Percentiles rank a stretch among this genome's conserved stretches.
Conservation (phyloP, 139 green algal species). For the Coccomyxa sp. region DNA sequence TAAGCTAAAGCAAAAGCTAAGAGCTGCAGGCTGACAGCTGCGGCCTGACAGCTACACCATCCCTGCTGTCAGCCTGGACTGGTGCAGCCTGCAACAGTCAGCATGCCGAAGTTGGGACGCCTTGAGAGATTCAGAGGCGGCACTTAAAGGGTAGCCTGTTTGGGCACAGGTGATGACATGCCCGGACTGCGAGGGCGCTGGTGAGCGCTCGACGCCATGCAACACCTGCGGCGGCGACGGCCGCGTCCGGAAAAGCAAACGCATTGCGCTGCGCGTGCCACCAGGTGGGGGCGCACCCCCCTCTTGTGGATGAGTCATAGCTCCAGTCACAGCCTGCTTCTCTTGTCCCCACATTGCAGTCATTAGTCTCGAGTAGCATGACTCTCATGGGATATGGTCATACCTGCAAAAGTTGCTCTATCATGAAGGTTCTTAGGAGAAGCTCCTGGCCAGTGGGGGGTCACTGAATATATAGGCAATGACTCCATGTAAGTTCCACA, state of each 20-base stretch:
- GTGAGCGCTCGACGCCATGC: conserved; percentile 78
- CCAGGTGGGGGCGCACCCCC: conserved; percentile 42
- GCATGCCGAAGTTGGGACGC: too few relatives aligned
- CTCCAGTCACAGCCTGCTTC: not conserved
- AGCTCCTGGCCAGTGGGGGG: not conserved
- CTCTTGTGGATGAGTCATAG: not conserved
- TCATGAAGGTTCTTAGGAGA: not conserved
- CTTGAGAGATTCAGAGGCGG: not conserved
- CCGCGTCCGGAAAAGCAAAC: conserved; percentile 79
- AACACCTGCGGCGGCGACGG: conserved; percentile 86
- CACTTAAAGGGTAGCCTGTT: not conserved
- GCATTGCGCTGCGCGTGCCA: conserved; percentile 82
- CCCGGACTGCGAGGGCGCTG: conserved; percentile 68
- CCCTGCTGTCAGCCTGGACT: too few relatives aligned
- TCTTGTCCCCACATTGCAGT: not conserved
- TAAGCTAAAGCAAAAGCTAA: too few relatives aligned
- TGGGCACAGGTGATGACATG: conserved; percentile 64
- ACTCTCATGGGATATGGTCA: too few relatives aligned
- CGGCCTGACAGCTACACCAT: too few relatives aligned
- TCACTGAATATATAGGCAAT: not conserved
- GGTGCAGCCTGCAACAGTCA: too few relatives aligned
- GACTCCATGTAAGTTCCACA: not conserved
- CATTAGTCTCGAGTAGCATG: not conserved
- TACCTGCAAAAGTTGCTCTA: too few relatives aligned
- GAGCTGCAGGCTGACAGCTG: too few relatives aligned